phyloP scores from a whole-genome alignment of 192 early-diverging fungal species.

The Dissophora globulifera region DNA sequence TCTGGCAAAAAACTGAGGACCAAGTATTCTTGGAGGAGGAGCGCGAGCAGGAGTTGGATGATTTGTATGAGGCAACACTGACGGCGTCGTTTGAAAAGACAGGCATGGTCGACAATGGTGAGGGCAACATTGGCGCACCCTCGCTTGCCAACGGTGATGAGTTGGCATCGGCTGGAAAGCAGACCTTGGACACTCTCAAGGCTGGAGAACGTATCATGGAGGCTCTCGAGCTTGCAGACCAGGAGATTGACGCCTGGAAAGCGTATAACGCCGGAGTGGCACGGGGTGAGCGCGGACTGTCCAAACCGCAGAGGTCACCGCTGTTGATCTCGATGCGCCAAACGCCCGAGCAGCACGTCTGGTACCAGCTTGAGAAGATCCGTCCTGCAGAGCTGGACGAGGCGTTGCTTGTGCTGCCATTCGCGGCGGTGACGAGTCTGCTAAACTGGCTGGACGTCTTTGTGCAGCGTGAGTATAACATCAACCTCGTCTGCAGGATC shows the following conservation, averaged over 20 bases:
- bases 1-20: slow-evolving; percentile 98
- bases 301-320: slow-evolving; percentile 51
- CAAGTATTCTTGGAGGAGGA: slow-evolving; percentile 95
- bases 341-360: slow-evolving; percentile 79
- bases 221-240: slow-evolving; percentile 89
- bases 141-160: slow-evolving; percentile 57
- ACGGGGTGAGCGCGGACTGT: slow-evolving; percentile 38
- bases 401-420: slow-evolving; percentile 89
- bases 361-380: slow-evolving; percentile 80
- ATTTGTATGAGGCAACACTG: slow-evolving; percentile 84
- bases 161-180: slow-evolving; percentile 80
- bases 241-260: slow-evolving; percentile 77
- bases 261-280: slow-evolving; percentile 66
- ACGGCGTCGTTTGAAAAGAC: slow-evolving; percentile 72
- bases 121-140: slow-evolving; percentile 60
- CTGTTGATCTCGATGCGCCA: slow-evolving; percentile 50
- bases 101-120: slow-evolving; percentile 55
- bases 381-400: slow-evolving; percentile 89
- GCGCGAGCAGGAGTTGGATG: slow-evolving; percentile 92
- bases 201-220: slow-evolving; percentile 95
- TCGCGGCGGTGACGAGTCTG: slow-evolving; percentile 80
- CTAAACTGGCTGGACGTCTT: slow-evolving; percentile 83
- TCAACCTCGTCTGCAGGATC: slow-evolving; percentile 81
- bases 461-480: slow-evolving; percentile 86
- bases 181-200: slow-evolving; percentile 95